phyloP scores from a whole-genome alignment of 768 basidiomycete genomes.

The Tephrocybe sp. region DNA sequence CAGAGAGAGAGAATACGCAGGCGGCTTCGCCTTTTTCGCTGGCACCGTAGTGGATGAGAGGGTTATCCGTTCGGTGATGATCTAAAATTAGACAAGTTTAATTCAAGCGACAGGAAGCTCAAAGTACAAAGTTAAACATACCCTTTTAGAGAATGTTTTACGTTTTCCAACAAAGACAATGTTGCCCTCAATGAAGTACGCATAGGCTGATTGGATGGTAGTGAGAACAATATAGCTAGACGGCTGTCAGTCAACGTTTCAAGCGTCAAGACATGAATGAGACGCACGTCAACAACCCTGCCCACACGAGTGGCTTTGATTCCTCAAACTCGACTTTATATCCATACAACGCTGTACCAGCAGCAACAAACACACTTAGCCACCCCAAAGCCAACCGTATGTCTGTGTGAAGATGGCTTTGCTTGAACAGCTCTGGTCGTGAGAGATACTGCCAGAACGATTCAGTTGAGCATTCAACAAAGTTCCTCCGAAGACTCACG shows the following conservation, averaged over 20 bases:
- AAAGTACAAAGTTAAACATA: slow-evolving; percentile 32
- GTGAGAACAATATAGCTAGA: slow-evolving; percentile 77
- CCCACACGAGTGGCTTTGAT: slow-evolving; percentile 78
- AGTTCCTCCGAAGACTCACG: slow-evolving; percentile 41
- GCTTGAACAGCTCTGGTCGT: slow-evolving; percentile 80
- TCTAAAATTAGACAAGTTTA: slow-evolving; percentile 58
- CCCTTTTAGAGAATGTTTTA: slow-evolving; percentile 86
- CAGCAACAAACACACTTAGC: slow-evolving; percentile 80
- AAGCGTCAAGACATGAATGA: slow-evolving; percentile 7
- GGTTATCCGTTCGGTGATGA: slow-evolving; percentile 87
- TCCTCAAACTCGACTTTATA: slow-evolving; percentile 88
- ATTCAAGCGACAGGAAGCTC: slow-evolving; percentile 16
- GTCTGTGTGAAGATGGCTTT: slow-evolving; percentile 86
- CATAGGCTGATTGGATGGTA: slow-evolving; percentile 71
- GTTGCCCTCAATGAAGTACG: slow-evolving; percentile 83
- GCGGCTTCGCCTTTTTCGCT: slow-evolving; percentile 49
- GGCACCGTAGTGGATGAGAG: slow-evolving; percentile 70
- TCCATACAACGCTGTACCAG: slow-evolving; percentile 80
- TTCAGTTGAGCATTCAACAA: background rate
- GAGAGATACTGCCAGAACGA: slow-evolving; percentile 64
- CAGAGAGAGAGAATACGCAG: slow-evolving; percentile 66
- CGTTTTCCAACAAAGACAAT: slow-evolving; percentile 88
- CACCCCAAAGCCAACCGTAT: slow-evolving; percentile 87
- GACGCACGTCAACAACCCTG: slow-evolving; percentile 76
- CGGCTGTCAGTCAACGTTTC: slow-evolving; percentile 6